Conservation (phyloP, 2,329 filamentous ascomycete genomes). For the Penicillium sp. region DNA sequence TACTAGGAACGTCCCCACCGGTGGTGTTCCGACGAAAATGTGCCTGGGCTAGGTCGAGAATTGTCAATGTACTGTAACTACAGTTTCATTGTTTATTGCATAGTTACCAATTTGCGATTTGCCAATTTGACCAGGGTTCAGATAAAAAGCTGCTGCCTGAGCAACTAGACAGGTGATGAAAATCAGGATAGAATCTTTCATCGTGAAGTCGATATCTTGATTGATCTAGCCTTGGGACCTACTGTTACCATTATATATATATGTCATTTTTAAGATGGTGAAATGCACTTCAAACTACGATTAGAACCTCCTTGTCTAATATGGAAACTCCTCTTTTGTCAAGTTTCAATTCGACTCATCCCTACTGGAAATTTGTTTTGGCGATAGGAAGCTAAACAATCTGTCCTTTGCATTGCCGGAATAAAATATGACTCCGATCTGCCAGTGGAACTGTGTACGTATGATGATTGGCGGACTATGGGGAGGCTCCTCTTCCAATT, state of each 20-base stretch:
- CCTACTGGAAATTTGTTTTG: neutral
- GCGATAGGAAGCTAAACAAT: neutral
- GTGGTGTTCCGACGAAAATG: slow-evolving; percentile 2
- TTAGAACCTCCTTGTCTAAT: neutral
- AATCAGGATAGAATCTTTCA: neutral
- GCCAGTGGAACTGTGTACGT: neutral
- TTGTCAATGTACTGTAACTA: neutral
- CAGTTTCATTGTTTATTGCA: neutral
- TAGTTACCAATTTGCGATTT: neutral
- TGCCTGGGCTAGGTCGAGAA: neutral
- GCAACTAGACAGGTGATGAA: neutral
- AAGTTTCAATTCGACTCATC: neutral
- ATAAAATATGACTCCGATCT: neutral
- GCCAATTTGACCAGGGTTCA: neutral
- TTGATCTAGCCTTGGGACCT: neutral
- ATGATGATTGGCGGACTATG: neutral
- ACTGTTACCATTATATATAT: neutral
- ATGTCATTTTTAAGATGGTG: neutral
- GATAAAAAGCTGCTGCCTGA: neutral
- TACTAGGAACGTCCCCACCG: slow-evolving; percentile 24
- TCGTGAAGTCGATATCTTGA: neutral
- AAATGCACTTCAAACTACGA: neutral
- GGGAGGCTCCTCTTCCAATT: neutral
- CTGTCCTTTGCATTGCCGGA: neutral
- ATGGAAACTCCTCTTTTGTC: neutral